Evolutionary conservation across 768 basidiomycete genomes (phyloP), one percentile per base, ranked within the genome.

Genomic region (Boletus vinaceobasis): DNA sequence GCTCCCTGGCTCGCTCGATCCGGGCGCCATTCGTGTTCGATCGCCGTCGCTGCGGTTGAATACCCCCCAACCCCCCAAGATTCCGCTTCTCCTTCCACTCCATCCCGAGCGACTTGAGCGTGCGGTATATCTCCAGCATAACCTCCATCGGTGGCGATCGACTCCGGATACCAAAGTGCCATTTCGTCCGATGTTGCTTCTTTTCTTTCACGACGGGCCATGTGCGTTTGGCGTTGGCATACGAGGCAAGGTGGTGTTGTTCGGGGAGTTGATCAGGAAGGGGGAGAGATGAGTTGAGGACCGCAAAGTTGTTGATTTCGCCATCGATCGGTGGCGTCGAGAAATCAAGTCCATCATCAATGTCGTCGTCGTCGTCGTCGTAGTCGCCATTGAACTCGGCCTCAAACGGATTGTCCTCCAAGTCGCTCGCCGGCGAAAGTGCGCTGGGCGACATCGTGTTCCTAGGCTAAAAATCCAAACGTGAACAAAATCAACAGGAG

Each of bases 151-250:
- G 97, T 32, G 94, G 92, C 54, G 86, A 89, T 55, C 95, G 80
- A 62, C 91, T 94, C 32, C 97, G 82, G 38, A 99, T 98, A 8
- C 97, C 97, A 65, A 98, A 99, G 69, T 99, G 97, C 97, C 97
- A 98, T 59, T 93, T 88, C 15, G 89, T 89, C 57, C 88, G 84
- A 56, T 87, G 84, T 51, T 84, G 81, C 67, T 86, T 89, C 75
- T 85, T 84, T 63, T 79, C 77, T 65, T 84, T 84, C 71, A 72
- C 60, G 68, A 17, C 50, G 69, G 37, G 78, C 77, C 40, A 81
- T 66, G 60, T 36, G n/a, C 66, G 67, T 65, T 65, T 63, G 32
- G 77, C 84, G 37, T 81, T 80, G 17, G 80, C 79, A 44, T 87
- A 89, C 3, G 86, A 84, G 0, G 85, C 78, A 13, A 88, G 81